phyloP scores from a whole-genome alignment of 257 asterid genomes.

The Pogostemon cablin region DNA sequence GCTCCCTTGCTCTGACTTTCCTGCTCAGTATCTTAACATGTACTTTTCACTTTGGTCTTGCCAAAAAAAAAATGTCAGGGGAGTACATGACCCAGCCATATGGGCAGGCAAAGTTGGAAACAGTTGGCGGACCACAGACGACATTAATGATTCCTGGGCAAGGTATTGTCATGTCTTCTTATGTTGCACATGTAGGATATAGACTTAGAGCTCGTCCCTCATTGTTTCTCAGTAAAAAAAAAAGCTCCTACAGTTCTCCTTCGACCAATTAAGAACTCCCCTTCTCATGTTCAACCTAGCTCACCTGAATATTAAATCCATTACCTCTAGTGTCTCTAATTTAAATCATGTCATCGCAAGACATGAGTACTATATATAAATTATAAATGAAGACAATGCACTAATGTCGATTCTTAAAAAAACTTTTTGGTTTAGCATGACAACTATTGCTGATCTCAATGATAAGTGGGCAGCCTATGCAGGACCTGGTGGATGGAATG shows the following conservation, averaged over 20 bases:
- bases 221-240: not conserved
- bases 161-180: constrained; percentile 54
- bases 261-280: not conserved
- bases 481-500: constrained; percentile 99
- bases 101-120: constrained; percentile 92
- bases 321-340: not conserved
- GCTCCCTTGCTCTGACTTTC: not conserved
- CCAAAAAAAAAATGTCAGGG: constrained; percentile 54
- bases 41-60: constrained; percentile 29
- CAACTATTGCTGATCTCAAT: constrained; percentile 85
- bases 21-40: not conserved
- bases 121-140: constrained; percentile 97
- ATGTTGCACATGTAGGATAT: not conserved
- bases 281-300: too few relatives aligned
- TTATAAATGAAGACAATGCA: not conserved
- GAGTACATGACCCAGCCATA: constrained; percentile 82
- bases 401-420: constrained; percentile 26
- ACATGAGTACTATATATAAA: not conserved
- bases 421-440: constrained; percentile 69
- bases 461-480: constrained; percentile 98
- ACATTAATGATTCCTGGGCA: constrained; percentile 96
- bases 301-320: not conserved
- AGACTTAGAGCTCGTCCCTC: not conserved
- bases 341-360: not conserved
- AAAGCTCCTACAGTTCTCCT: too few relatives aligned